Percentiles rank a stretch among this genome's conserved stretches.
Conservation (phyloP, 129 eudicot species). For the Smallanthus sonchifolius region DNA sequence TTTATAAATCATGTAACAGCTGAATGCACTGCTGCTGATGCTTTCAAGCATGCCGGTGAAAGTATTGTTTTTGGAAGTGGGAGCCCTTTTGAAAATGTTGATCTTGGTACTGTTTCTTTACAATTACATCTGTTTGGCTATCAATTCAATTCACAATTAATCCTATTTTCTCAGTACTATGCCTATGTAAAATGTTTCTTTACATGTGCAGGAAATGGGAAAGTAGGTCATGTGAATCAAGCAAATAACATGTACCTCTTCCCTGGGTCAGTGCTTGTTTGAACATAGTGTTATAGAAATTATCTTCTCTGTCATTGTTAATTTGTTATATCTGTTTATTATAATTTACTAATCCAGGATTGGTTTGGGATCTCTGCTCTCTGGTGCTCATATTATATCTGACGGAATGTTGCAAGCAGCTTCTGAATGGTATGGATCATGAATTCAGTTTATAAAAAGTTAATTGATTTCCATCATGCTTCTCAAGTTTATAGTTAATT, state of each 20-base stretch:
- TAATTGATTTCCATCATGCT: not conserved
- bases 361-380: conserved; percentile 90
- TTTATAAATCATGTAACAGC: conserved; percentile 52
- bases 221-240: conserved; percentile 95
- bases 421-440: conserved; percentile 71
- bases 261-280: conserved; percentile 69
- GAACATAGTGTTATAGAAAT: not conserved
- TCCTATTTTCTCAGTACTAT: not conserved
- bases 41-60: conserved; percentile 94
- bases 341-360: conserved; percentile 46
- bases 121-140: not conserved
- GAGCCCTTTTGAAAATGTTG: conserved; percentile 89
- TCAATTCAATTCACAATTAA: not conserved
- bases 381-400: conserved; percentile 89
- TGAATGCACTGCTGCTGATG: conserved; percentile 93
- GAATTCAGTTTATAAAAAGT: not conserved
- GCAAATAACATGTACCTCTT: conserved; percentile 99
- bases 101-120: conserved; percentile 56
- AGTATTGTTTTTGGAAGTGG: conserved; percentile 95
- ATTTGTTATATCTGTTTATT: conserved; percentile 1
- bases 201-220: conserved; percentile 77
- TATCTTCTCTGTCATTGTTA: not conserved
- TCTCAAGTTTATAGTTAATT: not conserved
- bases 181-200: not conserved
- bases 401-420: conserved; percentile 98